These are phyloP conservation scores for Cordyceps farinosa DNA, from an alignment of 2,329 filamentous ascomycete species.

Conservation along the genomic window DNA sequence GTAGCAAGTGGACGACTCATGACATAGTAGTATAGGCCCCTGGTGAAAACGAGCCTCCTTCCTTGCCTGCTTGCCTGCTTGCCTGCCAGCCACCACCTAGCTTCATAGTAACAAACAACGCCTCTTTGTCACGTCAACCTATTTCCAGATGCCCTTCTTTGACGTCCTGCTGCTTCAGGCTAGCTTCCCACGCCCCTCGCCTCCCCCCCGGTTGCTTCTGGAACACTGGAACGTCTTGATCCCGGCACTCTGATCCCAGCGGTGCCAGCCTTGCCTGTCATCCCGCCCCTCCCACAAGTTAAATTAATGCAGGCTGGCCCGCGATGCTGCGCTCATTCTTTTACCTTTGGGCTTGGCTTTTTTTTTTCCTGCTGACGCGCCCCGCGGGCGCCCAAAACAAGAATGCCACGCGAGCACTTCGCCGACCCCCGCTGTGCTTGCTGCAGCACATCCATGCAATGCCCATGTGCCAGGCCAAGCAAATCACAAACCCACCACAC, in stretches of 20 bases:
- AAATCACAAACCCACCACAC: background rate
- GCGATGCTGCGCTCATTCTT: background rate
- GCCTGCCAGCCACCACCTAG: background rate
- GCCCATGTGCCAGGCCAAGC: slow-evolving; percentile 7
- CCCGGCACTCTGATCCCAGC: background rate
- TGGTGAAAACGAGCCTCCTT: background rate
- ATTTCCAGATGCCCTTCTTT: background rate
- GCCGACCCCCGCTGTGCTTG: background rate
- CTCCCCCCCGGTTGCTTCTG: background rate
- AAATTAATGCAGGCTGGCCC: background rate
- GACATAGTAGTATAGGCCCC: too few species aligned
- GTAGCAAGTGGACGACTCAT: too few species aligned
- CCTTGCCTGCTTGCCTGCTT: background rate
- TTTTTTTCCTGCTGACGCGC: background rate
- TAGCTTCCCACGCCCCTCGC: background rate
- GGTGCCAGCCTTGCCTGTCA: background rate
- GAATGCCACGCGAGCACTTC: slow-evolving; percentile 2
- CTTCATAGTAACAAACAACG: background rate
- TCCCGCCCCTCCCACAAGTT: background rate
- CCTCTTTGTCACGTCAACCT: background rate
- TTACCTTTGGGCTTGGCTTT: background rate
- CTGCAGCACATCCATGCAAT: background rate
- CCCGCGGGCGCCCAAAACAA: background rate
- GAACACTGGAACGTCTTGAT: slow-evolving; percentile 14
- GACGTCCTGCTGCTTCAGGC: slow-evolving; percentile 9